Conservation (phyloP, 768 basidiomycete genomes). For the Tricholoma hemisulphureum region DNA sequence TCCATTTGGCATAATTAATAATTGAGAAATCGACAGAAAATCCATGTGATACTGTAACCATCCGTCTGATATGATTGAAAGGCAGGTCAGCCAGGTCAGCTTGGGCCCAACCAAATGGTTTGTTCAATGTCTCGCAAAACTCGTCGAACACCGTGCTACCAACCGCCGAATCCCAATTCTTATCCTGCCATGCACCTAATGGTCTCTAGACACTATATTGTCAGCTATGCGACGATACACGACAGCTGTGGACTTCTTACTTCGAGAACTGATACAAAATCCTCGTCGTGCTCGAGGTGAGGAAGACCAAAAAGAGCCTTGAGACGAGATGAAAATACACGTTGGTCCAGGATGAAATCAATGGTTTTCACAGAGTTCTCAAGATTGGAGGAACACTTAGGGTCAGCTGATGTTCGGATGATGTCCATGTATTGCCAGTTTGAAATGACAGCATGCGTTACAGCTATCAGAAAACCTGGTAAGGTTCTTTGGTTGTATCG, state of each 20-base stretch:
- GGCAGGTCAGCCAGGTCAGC: constrained; percentile 38
- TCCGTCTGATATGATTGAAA: constrained; percentile 48
- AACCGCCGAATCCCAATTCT: constrained; percentile 82
- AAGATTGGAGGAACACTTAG: constrained; percentile 57
- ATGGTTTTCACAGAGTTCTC: constrained; percentile 57
- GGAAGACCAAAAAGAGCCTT: constrained; percentile 78
- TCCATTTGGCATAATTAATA: constrained; percentile 73
- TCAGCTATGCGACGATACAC: background rate
- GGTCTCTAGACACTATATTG: constrained; percentile 41
- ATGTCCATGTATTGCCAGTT: constrained; percentile 92
- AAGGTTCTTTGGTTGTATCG: background rate
- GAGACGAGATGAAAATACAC: constrained; percentile 46
- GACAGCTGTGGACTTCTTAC: constrained; percentile 35
- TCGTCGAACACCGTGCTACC: constrained; percentile 61
- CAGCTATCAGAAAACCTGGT: constrained; percentile 43
- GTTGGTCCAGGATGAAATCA: constrained; percentile 56
- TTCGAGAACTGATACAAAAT: constrained; percentile 70
- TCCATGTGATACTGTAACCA: constrained; percentile 45
- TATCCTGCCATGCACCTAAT: constrained; percentile 74
- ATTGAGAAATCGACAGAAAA: constrained; percentile 57
- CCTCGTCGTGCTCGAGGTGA: constrained; percentile 67
- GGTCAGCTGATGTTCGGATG: constrained; percentile 66
- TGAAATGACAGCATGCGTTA: constrained; percentile 78
- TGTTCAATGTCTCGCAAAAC: constrained; percentile 61
- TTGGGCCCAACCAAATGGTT: constrained; percentile 35